Percentiles rank a stretch among this genome's conserved stretches.
Conservation (phyloP, 345 rosid genomes). For the Pseudoturritis turrita region DNA sequence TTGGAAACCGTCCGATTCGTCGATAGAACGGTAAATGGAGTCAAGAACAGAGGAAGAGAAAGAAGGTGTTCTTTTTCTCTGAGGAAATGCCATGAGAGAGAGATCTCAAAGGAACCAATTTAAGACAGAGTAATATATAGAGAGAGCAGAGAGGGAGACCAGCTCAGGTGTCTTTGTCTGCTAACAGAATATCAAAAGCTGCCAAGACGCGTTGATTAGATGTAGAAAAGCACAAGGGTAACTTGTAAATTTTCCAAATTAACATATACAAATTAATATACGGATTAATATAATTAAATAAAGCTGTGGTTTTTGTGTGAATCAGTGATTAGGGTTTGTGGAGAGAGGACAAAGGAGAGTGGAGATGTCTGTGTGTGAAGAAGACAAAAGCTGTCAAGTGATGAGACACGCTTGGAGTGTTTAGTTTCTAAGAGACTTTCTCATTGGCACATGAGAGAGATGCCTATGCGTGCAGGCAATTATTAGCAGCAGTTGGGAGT, state of each 20-base stretch:
- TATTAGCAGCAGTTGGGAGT: not conserved
- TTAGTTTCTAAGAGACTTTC: slow-evolving; percentile 5
- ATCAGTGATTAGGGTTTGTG: slow-evolving; percentile 10
- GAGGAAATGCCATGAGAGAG: slow-evolving; percentile 33
- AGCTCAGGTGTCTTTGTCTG: slow-evolving; percentile 42
- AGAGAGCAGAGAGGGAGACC: slow-evolving; percentile 8
- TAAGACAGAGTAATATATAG: slow-evolving; percentile 6
- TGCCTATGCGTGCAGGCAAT: slow-evolving; percentile 10
- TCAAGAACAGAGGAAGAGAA: slow-evolving; percentile 86
- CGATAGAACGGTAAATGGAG: slow-evolving; percentile 65
- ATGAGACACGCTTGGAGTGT: slow-evolving; percentile 6
- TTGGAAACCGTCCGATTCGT: slow-evolving; percentile 34
- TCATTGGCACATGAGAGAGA: not conserved
- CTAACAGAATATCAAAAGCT: slow-evolving; percentile 62
- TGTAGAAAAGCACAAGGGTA: not conserved
- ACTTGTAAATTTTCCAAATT: not conserved
- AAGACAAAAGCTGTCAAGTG: slow-evolving; percentile 29
- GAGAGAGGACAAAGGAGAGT: slow-evolving; percentile 16
- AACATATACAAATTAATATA: not conserved
- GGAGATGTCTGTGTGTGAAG: slow-evolving; percentile 15
- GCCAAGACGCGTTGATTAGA: slow-evolving; percentile 21
- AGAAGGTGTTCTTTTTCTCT: slow-evolving; percentile 69
- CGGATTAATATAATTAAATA: not conserved
- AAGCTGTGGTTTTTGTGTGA: not conserved
- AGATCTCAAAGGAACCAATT: slow-evolving; percentile 13